Conservation (phyloP, 106 monocot species). For the Dioscorea dumetorum region DNA sequence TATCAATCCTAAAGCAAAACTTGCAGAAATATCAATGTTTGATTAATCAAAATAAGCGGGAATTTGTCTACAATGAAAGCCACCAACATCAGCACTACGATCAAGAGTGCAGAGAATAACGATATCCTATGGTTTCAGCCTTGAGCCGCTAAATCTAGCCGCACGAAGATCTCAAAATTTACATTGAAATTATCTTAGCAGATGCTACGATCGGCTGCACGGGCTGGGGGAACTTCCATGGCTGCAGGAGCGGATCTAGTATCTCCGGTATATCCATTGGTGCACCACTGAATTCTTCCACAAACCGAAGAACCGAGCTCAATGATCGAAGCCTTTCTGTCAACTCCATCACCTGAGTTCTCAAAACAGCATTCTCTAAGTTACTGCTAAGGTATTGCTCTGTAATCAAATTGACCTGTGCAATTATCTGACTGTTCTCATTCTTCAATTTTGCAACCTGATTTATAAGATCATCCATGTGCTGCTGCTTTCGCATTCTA, state of each 20-base stretch:
- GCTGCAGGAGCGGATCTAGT: slow-evolving; percentile 28
- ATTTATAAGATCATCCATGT: slow-evolving; percentile 45
- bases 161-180: background rate
- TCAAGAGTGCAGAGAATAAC: too few relatives aligned
- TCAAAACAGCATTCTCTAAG: slow-evolving; percentile 42
- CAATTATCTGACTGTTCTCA: slow-evolving; percentile 38
- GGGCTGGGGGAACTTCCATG: slow-evolving; percentile 35
- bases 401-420: slow-evolving; percentile 25
- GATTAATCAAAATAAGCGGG: too few relatives aligned
- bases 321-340: slow-evolving; percentile 39
- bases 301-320: slow-evolving; percentile 39
- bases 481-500: slow-evolving; percentile 73
- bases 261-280: slow-evolving; percentile 48
- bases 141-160: too few relatives aligned
- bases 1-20: too few relatives aligned
- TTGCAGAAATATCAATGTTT: too few relatives aligned
- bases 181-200: slow-evolving; percentile 24
- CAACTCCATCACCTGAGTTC: slow-evolving; percentile 46
- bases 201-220: slow-evolving; percentile 13
- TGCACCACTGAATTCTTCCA: slow-evolving; percentile 49
- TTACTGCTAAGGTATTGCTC: slow-evolving; percentile 27
- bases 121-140: too few relatives aligned
- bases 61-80: too few relatives aligned
- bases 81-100: too few relatives aligned
- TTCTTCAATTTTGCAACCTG: slow-evolving; percentile 33